Conservation (phyloP, 257 asterid species). For the Sherardia arvensis region DNA sequence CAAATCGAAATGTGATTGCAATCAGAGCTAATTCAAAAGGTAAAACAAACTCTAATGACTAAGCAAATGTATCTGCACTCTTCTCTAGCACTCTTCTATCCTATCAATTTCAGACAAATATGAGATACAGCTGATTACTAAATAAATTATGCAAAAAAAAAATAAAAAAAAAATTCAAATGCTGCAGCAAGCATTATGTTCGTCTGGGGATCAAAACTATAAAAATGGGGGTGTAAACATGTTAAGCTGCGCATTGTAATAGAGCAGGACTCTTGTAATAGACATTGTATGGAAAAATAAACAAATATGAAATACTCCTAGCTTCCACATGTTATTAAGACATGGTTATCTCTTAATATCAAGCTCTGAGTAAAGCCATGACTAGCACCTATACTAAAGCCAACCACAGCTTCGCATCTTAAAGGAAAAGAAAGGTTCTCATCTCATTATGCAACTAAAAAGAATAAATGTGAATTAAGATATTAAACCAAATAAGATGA, state of each 20-base stretch:
- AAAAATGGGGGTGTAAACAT: no score
- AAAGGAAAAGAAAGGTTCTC: background rate
- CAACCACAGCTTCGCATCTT: background rate
- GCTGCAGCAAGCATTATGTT: background rate
- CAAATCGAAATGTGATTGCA: slow-evolving; percentile 18
- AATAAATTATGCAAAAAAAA: no score
- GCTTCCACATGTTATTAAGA: background rate
- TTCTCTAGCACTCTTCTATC: background rate
- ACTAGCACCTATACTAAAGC: background rate
- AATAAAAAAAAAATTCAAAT: no score
- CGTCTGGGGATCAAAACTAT: background rate
- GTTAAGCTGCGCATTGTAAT: no score
- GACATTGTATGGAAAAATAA: background rate
- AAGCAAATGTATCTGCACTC: background rate
- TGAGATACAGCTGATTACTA: background rate
- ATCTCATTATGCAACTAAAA: background rate
- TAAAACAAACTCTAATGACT: background rate
- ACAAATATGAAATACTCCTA: background rate
- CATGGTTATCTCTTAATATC: background rate
- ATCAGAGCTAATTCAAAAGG: slow-evolving; percentile 3
- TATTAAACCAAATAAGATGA: background rate
- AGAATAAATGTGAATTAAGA: background rate
- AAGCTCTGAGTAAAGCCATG: background rate
- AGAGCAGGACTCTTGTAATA: no score
- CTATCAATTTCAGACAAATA: background rate